Conservation (phyloP, 2,329 filamentous ascomycete genomes). For the Pleoardoris graminearum region DNA sequence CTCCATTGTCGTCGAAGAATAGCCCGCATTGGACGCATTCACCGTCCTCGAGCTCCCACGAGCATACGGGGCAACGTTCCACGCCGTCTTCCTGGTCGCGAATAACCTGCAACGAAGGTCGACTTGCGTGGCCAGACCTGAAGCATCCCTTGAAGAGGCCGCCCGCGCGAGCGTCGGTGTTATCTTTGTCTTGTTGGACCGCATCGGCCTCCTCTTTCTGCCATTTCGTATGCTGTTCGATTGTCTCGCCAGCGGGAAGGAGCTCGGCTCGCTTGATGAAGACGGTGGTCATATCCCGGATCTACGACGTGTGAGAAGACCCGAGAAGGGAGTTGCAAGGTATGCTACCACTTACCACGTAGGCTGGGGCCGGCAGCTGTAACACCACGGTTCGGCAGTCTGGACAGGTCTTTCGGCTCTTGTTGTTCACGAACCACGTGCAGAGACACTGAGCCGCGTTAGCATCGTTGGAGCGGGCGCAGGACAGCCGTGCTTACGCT, state of each 20-base stretch:
- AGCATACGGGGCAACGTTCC: conserved; percentile 64
- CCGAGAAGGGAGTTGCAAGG: background rate
- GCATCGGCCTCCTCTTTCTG: conserved; percentile 62
- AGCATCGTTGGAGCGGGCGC: conserved; percentile 25
- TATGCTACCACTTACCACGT: conserved; percentile 54
- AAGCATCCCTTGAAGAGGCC: conserved; percentile 69
- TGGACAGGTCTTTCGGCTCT: conserved; percentile 66
- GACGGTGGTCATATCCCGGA: conserved; percentile 66
- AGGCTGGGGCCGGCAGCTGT: conserved; percentile 65
- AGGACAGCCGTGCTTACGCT: conserved; percentile 51
- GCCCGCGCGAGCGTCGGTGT: conserved; percentile 52
- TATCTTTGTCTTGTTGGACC: conserved; percentile 64
- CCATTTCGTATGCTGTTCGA: conserved; percentile 62
- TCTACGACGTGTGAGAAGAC: conserved; percentile 43
- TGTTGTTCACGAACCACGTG: conserved; percentile 59
- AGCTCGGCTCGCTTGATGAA: conserved; percentile 64
- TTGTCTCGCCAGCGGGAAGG: conserved; percentile 64
- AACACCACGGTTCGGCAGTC: conserved; percentile 66
- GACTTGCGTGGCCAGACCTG: conserved; percentile 34
- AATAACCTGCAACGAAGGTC: conserved; percentile 47
- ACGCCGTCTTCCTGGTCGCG: conserved; percentile 64
- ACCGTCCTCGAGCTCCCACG: conserved; percentile 66
- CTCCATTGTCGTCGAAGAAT: conserved; percentile 55
- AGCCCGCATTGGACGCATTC: conserved; percentile 58
- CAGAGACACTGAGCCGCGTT: conserved; percentile 55